Percentiles rank a stretch among this genome's conserved stretches.
Conservation (phyloP, 768 basidiomycete genomes). For the Gyrodon lividus region DNA sequence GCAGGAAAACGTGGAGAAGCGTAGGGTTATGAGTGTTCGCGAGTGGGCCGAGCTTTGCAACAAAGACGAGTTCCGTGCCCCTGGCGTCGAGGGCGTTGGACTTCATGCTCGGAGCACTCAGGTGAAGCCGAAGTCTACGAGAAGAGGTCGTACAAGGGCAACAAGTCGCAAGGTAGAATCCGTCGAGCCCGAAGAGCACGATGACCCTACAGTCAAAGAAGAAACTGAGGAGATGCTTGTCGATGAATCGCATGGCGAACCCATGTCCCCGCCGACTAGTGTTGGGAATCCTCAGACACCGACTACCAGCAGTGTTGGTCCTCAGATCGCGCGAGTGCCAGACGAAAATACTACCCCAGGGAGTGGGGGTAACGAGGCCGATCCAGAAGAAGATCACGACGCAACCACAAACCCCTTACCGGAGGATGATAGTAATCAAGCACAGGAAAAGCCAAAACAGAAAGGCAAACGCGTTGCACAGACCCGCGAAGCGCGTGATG, state of each 20-base stretch:
- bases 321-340: not conserved
- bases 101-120: slow-evolving; percentile 44
- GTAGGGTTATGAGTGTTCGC: slow-evolving; percentile 76
- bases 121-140: slow-evolving; percentile 33
- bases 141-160: slow-evolving; percentile 45
- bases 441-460: slow-evolving; percentile 35
- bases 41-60: slow-evolving; percentile 83
- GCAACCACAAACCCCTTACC: not conserved
- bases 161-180: slow-evolving; percentile 39
- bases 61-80: slow-evolving; percentile 71
- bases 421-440: slow-evolving; percentile 24
- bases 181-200: slow-evolving; percentile 41
- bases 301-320: slow-evolving; percentile 11
- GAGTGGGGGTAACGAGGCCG: slow-evolving; percentile 10
- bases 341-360: slow-evolving; percentile 2
- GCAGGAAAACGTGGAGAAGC: slow-evolving; percentile 88
- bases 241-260: slow-evolving; percentile 5
- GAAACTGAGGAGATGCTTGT: slow-evolving; percentile 19
- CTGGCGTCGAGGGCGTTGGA: slow-evolving; percentile 68
- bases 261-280: slow-evolving; percentile 32
- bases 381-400: slow-evolving; percentile 17
- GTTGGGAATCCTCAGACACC: slow-evolving; percentile 22
- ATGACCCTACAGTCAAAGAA: slow-evolving; percentile 40
- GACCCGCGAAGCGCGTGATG: slow-evolving; percentile 43
- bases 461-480: slow-evolving; percentile 44